Base-by-base conservation (phyloP, 129 eudicot species). In the Erigeron canadensis region DNA sequence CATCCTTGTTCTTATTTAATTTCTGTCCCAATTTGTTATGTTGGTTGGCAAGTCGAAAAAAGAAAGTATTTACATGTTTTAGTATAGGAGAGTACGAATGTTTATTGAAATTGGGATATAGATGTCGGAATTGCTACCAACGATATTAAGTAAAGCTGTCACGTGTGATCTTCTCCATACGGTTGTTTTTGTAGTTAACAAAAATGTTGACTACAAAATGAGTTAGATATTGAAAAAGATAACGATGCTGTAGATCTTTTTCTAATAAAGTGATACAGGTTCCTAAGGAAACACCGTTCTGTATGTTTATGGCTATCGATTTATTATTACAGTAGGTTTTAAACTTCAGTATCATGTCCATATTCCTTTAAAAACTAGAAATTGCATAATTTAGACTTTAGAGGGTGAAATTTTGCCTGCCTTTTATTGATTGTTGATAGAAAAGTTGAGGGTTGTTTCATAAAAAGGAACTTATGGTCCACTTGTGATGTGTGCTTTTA, bases 371-470 rank as follows among this genome's bases (percentile, higher is more conserved):
- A 54, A 54, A 15, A 18, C 16, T 22, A 5, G 12, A n/a, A 2
- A 50, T 6, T 22, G 63, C 38, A 23, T 1, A 8, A 15, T 21
- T 1, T 22, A 9, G 34, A 2, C 21, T 10, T 10, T 10, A 57
- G 10, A 57, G 5, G 16, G 39, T 19, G 78, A 74, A 43, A 40
- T 46, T 43, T 41, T 22, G 4, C 8, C 13, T 13, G 40, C 50
- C 8, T 47, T 48, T 17, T 2, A 67, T 28, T n/a, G 72, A 60
- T 45, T 72, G 13, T 7, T 59, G 5, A 45, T 40, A 28, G 53
- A 74, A 74, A 75, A 55, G 81, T 69, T 70, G 57, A 77, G 61
- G 65, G 76, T 69, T 70, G 71, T 77, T 62, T 70, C 64, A 40
- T 77, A 50, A 75, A 43, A 76, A 67, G 69, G 51, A 58, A 58